A percentile compares a stretch with the other conserved stretches of the same genome.
Evolutionary conservation across 352 stramenopile species (phyloP).

Genomic region (Globisporangium canariense): DNA sequence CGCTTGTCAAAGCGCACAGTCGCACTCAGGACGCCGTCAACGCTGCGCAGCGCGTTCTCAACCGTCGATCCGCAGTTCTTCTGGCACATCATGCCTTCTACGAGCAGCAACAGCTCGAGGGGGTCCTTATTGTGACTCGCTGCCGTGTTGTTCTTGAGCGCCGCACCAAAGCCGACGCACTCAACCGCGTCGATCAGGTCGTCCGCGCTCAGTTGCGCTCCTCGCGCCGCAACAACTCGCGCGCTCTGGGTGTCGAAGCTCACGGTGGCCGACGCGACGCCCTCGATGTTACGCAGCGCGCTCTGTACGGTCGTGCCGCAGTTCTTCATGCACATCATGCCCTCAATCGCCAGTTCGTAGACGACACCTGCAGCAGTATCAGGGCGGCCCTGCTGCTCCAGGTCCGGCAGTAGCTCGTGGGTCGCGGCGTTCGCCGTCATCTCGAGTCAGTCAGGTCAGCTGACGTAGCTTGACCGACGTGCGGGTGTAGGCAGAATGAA

Average conservation of each 20-base stretch:
- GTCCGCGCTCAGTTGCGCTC: constrained; percentile 30
- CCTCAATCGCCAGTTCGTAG: constrained; percentile 83
- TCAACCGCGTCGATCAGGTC: constrained; percentile 78
- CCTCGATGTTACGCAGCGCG: constrained; percentile 59
- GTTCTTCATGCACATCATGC: constrained; percentile 96
- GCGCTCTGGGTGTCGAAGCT: constrained; percentile 61
- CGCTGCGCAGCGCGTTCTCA: constrained; percentile 75
- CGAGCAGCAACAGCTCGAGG: constrained; percentile 51
- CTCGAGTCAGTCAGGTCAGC: background rate
- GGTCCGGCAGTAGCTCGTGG: constrained; percentile 1
- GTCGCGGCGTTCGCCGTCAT: constrained; percentile 10
- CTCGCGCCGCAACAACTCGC: constrained; percentile 45
- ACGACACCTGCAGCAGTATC: constrained; percentile 3
- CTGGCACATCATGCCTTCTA: constrained; percentile 95
- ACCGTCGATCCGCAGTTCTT: constrained; percentile 94
- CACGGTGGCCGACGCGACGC: constrained; percentile 69
- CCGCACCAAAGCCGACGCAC: constrained; percentile 70
- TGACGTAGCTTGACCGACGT: background rate
- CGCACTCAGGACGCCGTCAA: constrained; percentile 64
- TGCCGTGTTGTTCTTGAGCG: constrained; percentile 22
- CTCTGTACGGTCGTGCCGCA: constrained; percentile 89
- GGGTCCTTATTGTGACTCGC: constrained; percentile 16
- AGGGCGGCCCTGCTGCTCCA: constrained; percentile 6
- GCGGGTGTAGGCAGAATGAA: background rate
- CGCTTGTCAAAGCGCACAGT: constrained; percentile 76